Conservation (phyloP, 2,329 filamentous ascomycete genomes). For the Penicillium rolfsii region DNA sequence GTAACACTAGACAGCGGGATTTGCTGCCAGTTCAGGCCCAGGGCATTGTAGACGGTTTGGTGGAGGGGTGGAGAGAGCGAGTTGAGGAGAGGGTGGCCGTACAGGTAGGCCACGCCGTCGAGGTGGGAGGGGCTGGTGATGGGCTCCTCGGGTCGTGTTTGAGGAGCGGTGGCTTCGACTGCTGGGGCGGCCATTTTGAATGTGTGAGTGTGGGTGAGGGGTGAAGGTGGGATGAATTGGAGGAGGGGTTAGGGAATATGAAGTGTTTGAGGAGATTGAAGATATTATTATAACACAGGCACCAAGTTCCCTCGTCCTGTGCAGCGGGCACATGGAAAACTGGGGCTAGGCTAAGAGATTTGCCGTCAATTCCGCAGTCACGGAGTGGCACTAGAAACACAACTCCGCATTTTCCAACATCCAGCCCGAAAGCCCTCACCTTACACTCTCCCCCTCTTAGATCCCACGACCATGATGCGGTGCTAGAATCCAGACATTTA, state of each 20-base stretch:
- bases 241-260: background rate
- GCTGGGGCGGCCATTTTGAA: conserved; percentile 31
- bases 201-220: background rate
- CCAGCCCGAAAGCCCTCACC: no score
- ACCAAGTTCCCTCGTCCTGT: background rate
- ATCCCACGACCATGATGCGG: no score
- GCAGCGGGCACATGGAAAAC: background rate
- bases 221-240: background rate
- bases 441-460: no score
- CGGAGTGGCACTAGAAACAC: no score
- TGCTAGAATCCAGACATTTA: no score
- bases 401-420: no score
- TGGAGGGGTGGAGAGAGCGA: conserved; percentile 60
- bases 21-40: conserved; percentile 58
- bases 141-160: conserved; percentile 35
- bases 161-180: conserved; percentile 13
- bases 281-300: conserved; percentile 9
- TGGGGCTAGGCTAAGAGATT: conserved; percentile 4
- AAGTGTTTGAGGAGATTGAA: background rate
- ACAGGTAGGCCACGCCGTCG: conserved; percentile 59
- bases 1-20: conserved; percentile 48
- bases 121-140: conserved; percentile 40
- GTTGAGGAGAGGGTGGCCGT: conserved; percentile 60
- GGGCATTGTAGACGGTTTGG: conserved; percentile 56
- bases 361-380: background rate